phyloP scores from a whole-genome alignment of 164 flowering plant genomes.

The Umbilicus rupestris region DNA sequence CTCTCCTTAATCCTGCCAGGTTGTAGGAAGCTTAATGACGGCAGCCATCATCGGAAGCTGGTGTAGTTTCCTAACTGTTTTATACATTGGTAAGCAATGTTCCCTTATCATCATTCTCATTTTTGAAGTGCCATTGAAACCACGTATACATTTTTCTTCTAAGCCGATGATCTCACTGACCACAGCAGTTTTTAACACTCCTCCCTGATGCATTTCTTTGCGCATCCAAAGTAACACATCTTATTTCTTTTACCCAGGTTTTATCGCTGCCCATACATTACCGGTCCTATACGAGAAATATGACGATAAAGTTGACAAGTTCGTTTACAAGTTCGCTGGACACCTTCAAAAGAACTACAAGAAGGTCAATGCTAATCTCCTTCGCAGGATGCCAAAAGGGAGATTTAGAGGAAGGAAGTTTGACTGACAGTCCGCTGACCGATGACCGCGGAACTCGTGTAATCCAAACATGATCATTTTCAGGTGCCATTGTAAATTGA shows the following conservation, averaged over 20 bases:
- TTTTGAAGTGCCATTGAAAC: background rate
- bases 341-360: constrained; percentile 48
- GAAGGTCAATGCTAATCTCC: constrained; percentile 55
- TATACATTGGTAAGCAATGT: constrained; percentile 59
- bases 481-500: background rate
- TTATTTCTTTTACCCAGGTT: constrained; percentile 25
- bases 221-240: background rate
- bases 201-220: no score
- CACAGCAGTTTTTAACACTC: no score
- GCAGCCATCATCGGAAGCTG: constrained; percentile 87
- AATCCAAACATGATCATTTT: no score
- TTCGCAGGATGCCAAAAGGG: constrained; percentile 60
- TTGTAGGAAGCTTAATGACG: constrained; percentile 49
- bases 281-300: constrained; percentile 85
- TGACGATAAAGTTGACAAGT: constrained; percentile 70
- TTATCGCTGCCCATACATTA: constrained; percentile 81
- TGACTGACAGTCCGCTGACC: constrained; percentile 25
- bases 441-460: no score
- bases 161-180: no score
- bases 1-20: constrained; percentile 30
- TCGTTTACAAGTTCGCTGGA: constrained; percentile 31
- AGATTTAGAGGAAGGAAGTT: constrained; percentile 39
- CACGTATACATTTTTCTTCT: no score
- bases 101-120: background rate
- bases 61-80: constrained; percentile 85